Conservation (phyloP, 140 eudicot species). For the Bidens hawaiensis region DNA sequence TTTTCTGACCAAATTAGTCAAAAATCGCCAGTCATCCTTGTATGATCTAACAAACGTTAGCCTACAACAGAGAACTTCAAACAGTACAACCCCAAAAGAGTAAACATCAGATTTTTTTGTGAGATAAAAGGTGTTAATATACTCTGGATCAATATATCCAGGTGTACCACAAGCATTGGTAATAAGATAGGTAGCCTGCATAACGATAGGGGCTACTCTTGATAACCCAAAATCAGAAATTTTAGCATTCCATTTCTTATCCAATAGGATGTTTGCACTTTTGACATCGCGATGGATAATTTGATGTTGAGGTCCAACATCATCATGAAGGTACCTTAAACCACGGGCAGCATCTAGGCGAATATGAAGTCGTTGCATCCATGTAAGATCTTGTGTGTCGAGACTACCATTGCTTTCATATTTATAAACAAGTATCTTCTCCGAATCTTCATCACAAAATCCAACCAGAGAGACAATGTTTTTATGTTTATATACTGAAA, state of each 20-base stretch:
- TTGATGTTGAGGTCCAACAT: no score
- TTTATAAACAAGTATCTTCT: slow-evolving; percentile 24
- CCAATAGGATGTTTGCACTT: no score
- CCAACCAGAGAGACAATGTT: slow-evolving; percentile 19
- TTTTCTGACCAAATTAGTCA: not conserved
- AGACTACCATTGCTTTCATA: slow-evolving; percentile 21
- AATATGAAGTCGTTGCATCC: slow-evolving; percentile 19
- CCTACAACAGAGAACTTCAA: slow-evolving; percentile 26
- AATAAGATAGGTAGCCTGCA: not conserved
- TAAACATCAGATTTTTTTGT: slow-evolving; percentile 23
- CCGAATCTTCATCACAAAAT: slow-evolving; percentile 4
- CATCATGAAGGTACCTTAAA: slow-evolving; percentile 9
- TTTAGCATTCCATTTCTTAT: no score
- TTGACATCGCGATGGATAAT: no score
- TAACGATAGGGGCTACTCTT: not conserved
- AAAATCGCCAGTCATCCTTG: not conserved
- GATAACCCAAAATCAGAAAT: no score
- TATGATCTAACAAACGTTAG: no score
- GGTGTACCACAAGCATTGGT: not conserved
- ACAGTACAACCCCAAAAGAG: slow-evolving; percentile 23
- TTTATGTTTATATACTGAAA: slow-evolving; percentile 8
- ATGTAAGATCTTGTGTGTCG: slow-evolving; percentile 3
- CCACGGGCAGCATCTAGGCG: slow-evolving; percentile 27
- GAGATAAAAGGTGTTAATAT: not conserved
- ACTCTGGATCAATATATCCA: slow-evolving; percentile 4